Evolutionary conservation across 2,329 filamentous ascomycete genomes (phyloP).

Genomic region (Diaporthe longicolla): DNA sequence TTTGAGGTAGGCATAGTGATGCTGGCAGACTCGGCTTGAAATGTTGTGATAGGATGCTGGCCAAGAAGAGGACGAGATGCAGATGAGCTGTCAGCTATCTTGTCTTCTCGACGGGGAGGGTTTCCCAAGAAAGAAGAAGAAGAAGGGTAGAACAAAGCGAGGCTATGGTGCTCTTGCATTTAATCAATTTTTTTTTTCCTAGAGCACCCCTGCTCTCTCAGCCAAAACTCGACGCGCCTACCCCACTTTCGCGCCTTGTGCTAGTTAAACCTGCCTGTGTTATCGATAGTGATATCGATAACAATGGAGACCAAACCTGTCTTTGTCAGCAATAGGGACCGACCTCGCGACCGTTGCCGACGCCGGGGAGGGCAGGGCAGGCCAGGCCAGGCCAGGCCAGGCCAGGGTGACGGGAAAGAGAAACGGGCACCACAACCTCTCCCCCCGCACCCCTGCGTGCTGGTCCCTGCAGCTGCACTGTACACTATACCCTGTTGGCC

Average conservation of each 20-base stretch:
- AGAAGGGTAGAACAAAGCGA: slow-evolving; percentile 12
- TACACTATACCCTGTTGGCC: neutral
- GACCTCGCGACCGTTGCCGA: neutral
- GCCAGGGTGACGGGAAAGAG: neutral
- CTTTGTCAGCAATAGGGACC: slow-evolving; percentile 22
- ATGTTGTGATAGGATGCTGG: slow-evolving; percentile 24
- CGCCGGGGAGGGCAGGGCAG: neutral
- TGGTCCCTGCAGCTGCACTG: slow-evolving; percentile 13
- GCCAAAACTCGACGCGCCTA: slow-evolving; percentile 35
- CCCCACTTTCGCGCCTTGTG: slow-evolving; percentile 30
- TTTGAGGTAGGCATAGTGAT: slow-evolving; percentile 80
- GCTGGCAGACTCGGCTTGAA: slow-evolving; percentile 43
- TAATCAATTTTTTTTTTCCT: slow-evolving; percentile 36
- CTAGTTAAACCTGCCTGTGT: neutral
- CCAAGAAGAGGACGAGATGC: slow-evolving; percentile 40
- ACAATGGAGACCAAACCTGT: neutral
- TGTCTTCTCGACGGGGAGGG: slow-evolving; percentile 43
- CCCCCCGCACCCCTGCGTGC: too few species aligned
- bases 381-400: too few species aligned
- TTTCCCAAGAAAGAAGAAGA: slow-evolving; percentile 43
- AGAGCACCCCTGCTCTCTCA: slow-evolving; percentile 27
- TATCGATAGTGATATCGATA: slow-evolving; percentile 13
- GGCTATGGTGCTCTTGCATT: slow-evolving; percentile 24
- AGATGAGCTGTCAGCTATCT: slow-evolving; percentile 37
- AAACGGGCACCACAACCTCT: neutral